A percentile compares a stretch with the other conserved stretches of the same genome.
Evolutionary conservation across 352 stramenopile species (phyloP).

Genomic region (Phytopythium oedochilum): DNA sequence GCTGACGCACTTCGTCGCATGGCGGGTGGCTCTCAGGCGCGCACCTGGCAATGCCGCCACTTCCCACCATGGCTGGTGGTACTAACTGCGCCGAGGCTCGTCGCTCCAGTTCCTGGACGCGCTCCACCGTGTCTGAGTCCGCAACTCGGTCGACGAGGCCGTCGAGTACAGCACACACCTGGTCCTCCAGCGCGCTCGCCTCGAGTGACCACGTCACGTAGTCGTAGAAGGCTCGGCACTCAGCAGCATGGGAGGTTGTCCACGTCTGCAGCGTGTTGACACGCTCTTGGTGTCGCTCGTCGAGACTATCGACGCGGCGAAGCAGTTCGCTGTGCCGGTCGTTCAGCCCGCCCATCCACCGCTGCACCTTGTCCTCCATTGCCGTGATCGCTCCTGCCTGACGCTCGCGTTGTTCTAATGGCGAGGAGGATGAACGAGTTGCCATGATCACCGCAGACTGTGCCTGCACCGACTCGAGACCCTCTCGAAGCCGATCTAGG

Average conservation of each 20-base stretch:
- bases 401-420: neutral
- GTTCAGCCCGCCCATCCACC: neutral
- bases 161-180: conserved; percentile 19
- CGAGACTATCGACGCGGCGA: neutral
- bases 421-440: neutral
- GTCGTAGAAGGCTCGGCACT: conserved; percentile 49
- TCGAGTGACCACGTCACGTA: conserved; percentile 46
- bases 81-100: too few relatives aligned
- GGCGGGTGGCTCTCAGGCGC: neutral
- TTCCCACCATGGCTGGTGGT: neutral
- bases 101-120: conserved; percentile 14
- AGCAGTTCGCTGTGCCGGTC: conserved; percentile 2
- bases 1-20: neutral
- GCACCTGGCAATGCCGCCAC: neutral
- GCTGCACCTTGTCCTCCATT: neutral
- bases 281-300: neutral
- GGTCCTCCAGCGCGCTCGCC: conserved; percentile 17
- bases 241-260: conserved; percentile 33
- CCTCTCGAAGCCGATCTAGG: neutral
- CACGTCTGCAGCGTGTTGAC: conserved; percentile 33
- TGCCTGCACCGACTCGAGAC: neutral
- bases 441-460: neutral
- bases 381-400: neutral
- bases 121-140: conserved; percentile 10
- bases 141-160: conserved; percentile 25